Conservation (phyloP, 768 basidiomycete genomes). For the Auriscalpium microsporum region DNA sequence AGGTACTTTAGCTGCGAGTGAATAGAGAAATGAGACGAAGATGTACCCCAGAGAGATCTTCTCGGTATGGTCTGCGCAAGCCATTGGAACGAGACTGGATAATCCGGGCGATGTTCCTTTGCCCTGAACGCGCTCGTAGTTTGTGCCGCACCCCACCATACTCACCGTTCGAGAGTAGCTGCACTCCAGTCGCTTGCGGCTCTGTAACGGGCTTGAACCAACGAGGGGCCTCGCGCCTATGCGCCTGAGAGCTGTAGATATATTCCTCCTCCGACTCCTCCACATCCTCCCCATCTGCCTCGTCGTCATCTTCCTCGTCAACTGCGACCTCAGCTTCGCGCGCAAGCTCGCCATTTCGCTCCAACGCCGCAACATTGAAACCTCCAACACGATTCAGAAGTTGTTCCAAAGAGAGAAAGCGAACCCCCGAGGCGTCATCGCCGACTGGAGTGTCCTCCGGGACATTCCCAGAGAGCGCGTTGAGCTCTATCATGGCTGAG, state of each 20-base stretch:
- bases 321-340: constrained; percentile 13
- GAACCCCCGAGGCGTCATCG: neutral
- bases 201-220: constrained; percentile 39
- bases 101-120: constrained; percentile 40
- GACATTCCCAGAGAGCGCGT: constrained; percentile 16
- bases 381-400: neutral
- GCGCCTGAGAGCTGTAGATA: constrained; percentile 10
- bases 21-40: neutral
- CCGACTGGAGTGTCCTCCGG: neutral
- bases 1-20: neutral
- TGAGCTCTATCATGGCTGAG: constrained; percentile 11
- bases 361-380: too few species aligned
- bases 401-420: neutral
- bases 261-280: constrained; percentile 17
- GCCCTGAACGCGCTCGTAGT: constrained; percentile 31
- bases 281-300: constrained; percentile 25
- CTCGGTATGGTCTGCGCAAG: constrained; percentile 28
- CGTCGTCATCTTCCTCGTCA: constrained; percentile 31
- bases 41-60: constrained; percentile 47
- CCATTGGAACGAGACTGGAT: constrained; percentile 32
- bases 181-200: constrained; percentile 55
- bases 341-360: neutral
- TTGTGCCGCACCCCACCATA: constrained; percentile 63
- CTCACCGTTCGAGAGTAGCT: constrained; percentile 66
- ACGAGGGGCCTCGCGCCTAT: constrained; percentile 18